Conservation (phyloP, 495 filamentous ascomycete genomes). For the Darksidea phi region DNA sequence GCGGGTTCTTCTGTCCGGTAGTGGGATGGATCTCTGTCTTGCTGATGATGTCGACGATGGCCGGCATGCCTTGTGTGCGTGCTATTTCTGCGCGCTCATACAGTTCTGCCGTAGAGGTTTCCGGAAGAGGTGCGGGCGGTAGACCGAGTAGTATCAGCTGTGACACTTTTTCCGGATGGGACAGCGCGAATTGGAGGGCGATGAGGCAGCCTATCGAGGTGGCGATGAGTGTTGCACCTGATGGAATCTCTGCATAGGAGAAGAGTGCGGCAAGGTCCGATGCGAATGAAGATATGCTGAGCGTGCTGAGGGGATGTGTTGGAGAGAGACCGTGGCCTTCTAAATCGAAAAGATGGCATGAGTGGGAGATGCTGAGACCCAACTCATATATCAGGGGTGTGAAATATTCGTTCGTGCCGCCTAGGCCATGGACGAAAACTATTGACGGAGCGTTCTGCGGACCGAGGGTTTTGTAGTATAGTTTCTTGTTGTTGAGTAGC, state of each 20-base stretch:
- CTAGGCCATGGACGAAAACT: constrained; percentile 55
- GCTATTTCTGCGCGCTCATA: constrained; percentile 49
- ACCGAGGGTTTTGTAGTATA: constrained; percentile 44
- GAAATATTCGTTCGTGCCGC: constrained; percentile 47
- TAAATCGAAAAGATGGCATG: constrained; percentile 50
- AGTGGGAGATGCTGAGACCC: constrained; percentile 33
- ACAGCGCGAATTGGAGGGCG: constrained; percentile 45
- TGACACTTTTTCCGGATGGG: constrained; percentile 43
- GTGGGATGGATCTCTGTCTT: constrained; percentile 48
- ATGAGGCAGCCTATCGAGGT: constrained; percentile 52
- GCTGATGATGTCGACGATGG: constrained; percentile 46
- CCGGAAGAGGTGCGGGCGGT: constrained; percentile 46
- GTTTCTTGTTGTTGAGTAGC: constrained; percentile 47
- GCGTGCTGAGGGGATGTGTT: constrained; percentile 44
- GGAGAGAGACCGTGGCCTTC: constrained; percentile 57
- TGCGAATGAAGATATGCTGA: constrained; percentile 48
- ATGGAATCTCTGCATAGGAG: constrained; percentile 30
- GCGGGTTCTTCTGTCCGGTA: constrained; percentile 40
- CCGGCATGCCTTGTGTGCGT: constrained; percentile 47
- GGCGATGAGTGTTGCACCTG: constrained; percentile 43
- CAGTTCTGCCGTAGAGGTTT: constrained; percentile 45
- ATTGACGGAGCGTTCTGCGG: constrained; percentile 35
- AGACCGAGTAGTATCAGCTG: constrained; percentile 50
- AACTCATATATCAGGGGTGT: constrained; percentile 44
- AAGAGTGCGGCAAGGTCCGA: constrained; percentile 49